A percentile compares a stretch with the other conserved stretches of the same genome.
Evolutionary conservation across 169 alveolate genomes (phyloP).

Genomic region (Babesia bigemina): DNA sequence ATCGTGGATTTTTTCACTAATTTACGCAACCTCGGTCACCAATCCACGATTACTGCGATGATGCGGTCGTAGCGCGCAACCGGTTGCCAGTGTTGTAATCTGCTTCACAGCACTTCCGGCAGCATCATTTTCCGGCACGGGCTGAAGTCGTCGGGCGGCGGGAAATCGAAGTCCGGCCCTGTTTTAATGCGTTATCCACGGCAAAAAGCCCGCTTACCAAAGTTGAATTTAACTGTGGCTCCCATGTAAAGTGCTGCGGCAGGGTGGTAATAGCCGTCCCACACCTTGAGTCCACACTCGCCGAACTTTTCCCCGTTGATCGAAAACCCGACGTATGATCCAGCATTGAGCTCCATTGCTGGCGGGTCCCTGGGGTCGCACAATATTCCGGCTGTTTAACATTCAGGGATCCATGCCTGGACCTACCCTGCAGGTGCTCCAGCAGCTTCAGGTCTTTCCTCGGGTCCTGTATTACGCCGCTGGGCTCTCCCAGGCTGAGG

Average conservation of each 20-base stretch:
- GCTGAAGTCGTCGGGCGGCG: slow-evolving; percentile 63
- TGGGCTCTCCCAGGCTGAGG: slow-evolving; percentile 64
- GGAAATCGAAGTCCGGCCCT: slow-evolving; percentile 72
- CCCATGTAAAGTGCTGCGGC: slow-evolving; percentile 86
- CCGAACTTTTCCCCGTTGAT: slow-evolving; percentile 76
- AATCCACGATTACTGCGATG: too few relatives aligned
- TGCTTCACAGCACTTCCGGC: slow-evolving; percentile 38
- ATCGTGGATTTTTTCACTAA: too few relatives aligned
- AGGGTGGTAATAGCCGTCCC: slow-evolving; percentile 84
- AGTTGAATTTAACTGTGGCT: slow-evolving; percentile 77
- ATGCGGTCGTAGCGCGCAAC: too few relatives aligned
- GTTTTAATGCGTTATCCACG: background rate
- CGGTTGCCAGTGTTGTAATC: too few relatives aligned
- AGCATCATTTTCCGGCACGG: slow-evolving; percentile 72
- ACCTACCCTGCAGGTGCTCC: slow-evolving; percentile 75
- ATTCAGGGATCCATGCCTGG: background rate
- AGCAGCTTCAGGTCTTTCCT: slow-evolving; percentile 79
- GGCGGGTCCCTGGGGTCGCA: slow-evolving; percentile 84
- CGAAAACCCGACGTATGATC: slow-evolving; percentile 79
- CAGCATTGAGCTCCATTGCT: slow-evolving; percentile 53
- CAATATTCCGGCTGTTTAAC: slow-evolving; percentile 74
- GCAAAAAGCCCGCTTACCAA: slow-evolving; percentile 38
- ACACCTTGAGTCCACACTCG: slow-evolving; percentile 64
- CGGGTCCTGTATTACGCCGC: slow-evolving; percentile 76
- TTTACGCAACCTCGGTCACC: background rate